These are phyloP conservation scores for Cercospora beticola DNA, from an alignment of 2,329 filamentous ascomycete genomes.

Conservation along the genomic window DNA sequence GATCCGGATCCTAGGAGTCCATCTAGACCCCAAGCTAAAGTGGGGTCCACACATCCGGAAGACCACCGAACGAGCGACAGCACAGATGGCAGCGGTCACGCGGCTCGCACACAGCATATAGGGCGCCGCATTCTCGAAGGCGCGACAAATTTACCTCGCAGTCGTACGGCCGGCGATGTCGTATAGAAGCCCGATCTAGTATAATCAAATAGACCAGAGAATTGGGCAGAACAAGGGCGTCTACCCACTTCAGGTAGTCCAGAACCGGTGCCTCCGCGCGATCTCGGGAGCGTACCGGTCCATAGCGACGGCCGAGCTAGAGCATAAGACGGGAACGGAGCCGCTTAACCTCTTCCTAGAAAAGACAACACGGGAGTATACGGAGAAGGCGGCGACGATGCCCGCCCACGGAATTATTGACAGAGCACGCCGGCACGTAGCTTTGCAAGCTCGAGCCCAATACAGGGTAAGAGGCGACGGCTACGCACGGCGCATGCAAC, in stretches of 20 bases:
- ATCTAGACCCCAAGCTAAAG: neutral
- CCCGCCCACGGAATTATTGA: too few relatives aligned
- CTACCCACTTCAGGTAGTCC: neutral
- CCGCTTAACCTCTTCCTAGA: slow-evolving; percentile 9
- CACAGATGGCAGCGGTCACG: neutral
- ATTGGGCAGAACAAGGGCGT: neutral
- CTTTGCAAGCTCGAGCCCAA: too few relatives aligned
- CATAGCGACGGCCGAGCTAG: slow-evolving; percentile 7
- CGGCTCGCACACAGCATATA: neutral
- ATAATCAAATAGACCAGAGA: neutral
- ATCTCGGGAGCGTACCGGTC: slow-evolving; percentile 18
- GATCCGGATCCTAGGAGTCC: slow-evolving; percentile 1
- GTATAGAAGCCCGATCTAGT: slow-evolving; percentile 9
- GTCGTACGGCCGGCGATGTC: slow-evolving; percentile 1
- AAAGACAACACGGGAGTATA: neutral
- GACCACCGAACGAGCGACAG: neutral
- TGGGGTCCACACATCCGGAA: slow-evolving; percentile 7
- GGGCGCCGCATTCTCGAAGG: neutral
- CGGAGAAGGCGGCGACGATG: neutral
- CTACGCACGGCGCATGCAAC: neutral
- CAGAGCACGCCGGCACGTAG: too few relatives aligned
- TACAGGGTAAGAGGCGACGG: neutral
- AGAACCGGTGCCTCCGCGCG: slow-evolving; percentile 13
- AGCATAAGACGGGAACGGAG: slow-evolving; percentile 5
- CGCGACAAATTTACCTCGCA: neutral